Conservation (phyloP, 495 filamentous ascomycete genomes). For the Thozetella sp. region DNA sequence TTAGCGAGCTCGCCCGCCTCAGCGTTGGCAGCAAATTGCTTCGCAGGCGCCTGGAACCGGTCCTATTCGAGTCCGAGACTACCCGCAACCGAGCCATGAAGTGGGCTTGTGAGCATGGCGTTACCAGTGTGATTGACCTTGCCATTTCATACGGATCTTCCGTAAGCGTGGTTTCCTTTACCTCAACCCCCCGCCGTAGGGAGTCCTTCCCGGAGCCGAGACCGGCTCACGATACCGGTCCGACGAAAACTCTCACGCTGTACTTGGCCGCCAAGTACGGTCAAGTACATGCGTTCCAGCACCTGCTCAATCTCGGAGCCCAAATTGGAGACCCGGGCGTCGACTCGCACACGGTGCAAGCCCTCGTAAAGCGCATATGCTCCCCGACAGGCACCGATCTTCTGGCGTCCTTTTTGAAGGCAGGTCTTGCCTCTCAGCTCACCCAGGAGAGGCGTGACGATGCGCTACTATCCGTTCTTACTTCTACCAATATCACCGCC, state of each 20-base stretch:
- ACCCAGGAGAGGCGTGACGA: constrained; percentile 1
- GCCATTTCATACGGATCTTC: neutral
- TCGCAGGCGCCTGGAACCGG: neutral
- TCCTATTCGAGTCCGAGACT: neutral
- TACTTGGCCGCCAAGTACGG: neutral
- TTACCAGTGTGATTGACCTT: neutral
- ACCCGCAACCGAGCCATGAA: neutral
- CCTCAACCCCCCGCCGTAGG: too few species aligned
- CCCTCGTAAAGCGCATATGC: neutral
- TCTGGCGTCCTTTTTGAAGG: neutral
- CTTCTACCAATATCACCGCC: neutral
- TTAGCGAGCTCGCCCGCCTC: neutral
- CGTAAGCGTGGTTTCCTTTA: constrained; percentile 1
- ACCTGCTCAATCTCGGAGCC: neutral
- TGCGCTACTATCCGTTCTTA: neutral
- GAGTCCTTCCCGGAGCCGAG: too few species aligned
- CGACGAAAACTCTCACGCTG: neutral
- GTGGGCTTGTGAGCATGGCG: constrained; percentile 1
- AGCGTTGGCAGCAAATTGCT: neutral
- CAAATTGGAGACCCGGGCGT: neutral
- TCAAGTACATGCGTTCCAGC: neutral
- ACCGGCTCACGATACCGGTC: neutral
- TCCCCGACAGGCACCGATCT: neutral
- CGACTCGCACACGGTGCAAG: neutral
- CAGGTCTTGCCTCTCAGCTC: neutral